A percentile compares a stretch with the other conserved stretches of the same genome.
Conservation (phyloP, 176 grass and related monocot species). For the Avena insularis region DNA sequence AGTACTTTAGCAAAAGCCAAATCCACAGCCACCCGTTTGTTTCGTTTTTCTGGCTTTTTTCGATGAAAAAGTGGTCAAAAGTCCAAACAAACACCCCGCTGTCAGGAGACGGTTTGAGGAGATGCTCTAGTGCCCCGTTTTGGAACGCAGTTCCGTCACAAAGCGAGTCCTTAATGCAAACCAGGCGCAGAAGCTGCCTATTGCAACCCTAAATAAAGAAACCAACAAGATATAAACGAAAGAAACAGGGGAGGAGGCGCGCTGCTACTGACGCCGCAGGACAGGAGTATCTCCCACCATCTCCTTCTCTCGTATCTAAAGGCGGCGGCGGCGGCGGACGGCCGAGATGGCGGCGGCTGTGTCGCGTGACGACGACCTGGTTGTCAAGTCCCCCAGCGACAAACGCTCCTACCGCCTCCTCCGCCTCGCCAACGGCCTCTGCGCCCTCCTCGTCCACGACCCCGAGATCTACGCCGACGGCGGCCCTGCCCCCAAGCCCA, state of each 20-base stretch:
- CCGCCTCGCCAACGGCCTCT: constrained; percentile 78
- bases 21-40: no score
- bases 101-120: no score
- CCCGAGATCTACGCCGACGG: constrained; percentile 86
- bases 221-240: constrained; percentile 34
- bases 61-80: no score
- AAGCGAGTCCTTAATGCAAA: neutral
- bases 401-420: constrained; percentile 75
- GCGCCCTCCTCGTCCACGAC: constrained; percentile 79
- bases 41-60: no score
- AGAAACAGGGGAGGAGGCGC: neutral
- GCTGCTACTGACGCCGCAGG: constrained; percentile 20
- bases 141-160: neutral
- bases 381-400: constrained; percentile 85
- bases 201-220: constrained; percentile 41
- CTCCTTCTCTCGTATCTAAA: neutral
- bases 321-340: constrained; percentile 36
- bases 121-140: neutral
- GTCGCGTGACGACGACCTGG: constrained; percentile 54
- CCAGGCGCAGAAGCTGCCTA: neutral
- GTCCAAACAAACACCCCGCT: no score
- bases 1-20: no score
- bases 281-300: neutral
- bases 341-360: constrained; percentile 50
- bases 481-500: constrained; percentile 20